phyloP scores from a whole-genome alignment of 345 rosid genomes.

The Brassica carinata region DNA sequence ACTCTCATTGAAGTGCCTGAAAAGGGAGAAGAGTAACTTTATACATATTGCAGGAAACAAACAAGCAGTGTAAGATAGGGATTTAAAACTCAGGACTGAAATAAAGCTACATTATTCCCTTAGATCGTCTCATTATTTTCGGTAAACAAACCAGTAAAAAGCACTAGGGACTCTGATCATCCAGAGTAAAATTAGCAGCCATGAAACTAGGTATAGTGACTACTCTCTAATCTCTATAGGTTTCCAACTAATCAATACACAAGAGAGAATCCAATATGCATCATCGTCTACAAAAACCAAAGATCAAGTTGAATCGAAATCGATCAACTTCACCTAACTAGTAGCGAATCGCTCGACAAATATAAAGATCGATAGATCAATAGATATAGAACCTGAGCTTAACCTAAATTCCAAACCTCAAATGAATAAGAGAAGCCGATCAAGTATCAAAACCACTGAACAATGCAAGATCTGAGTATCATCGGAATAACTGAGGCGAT shows the following conservation, averaged over 20 bases:
- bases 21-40: conserved; percentile 18
- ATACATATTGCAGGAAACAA: neutral
- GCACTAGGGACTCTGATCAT: neutral
- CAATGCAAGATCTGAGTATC: too few relatives aligned
- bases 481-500: too few relatives aligned
- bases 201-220: conserved; percentile 14
- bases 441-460: too few relatives aligned
- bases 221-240: neutral
- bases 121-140: neutral
- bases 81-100: too few relatives aligned
- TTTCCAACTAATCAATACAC: neutral
- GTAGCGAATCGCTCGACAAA: neutral
- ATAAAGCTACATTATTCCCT: neutral
- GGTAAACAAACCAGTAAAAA: neutral
- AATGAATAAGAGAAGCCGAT: neutral
- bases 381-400: neutral
- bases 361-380: neutral
- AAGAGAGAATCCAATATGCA: neutral
- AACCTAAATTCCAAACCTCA: conserved; percentile 12
- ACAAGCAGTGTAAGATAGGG: neutral
- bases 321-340: conserved; percentile 21
- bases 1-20: conserved; percentile 30
- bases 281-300: neutral
- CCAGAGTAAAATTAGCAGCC: neutral
- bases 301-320: neutral